These are phyloP conservation scores for Liriodendron chinense DNA, from an alignment of 164 flowering plant species.

Conservation along the genomic window DNA sequence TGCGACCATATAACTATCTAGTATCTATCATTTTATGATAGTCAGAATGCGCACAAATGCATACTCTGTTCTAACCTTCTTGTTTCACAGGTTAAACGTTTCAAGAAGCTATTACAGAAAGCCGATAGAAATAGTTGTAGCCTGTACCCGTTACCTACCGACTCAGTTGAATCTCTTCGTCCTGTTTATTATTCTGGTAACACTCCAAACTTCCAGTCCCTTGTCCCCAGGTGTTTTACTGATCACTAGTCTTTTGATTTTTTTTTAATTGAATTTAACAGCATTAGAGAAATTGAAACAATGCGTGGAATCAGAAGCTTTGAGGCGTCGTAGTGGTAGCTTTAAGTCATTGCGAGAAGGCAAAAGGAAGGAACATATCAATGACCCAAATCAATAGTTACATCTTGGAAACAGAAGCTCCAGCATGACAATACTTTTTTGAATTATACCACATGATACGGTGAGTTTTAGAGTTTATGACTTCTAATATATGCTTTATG, in stretches of 20 bases:
- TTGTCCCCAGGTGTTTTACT: neutral
- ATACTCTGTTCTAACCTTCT: neutral
- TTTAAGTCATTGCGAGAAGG: conserved; percentile 25
- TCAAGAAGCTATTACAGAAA: conserved; percentile 67
- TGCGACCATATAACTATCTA: too few species aligned
- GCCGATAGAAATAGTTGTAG: conserved; percentile 52
- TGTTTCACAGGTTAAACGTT: conserved; percentile 49
- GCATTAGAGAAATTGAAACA: conserved; percentile 71
- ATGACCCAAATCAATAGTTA: neutral
- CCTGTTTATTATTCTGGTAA: conserved; percentile 58
- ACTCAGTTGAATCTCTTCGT: conserved; percentile 48
- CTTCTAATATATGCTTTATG: too few species aligned
- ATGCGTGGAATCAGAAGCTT: conserved; percentile 48
- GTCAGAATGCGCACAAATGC: too few species aligned
- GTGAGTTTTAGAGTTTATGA: too few species aligned
- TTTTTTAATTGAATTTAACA: conserved; percentile 15
- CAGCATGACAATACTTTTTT: too few species aligned
- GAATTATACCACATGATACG: too few species aligned
- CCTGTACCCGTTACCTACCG: conserved; percentile 47
- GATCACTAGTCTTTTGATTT: neutral
- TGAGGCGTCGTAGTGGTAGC: conserved; percentile 29
- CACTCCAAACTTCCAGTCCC: conserved; percentile 2
- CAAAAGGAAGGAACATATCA: conserved; percentile 15
- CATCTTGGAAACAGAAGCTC: neutral
- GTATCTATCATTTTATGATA: too few species aligned